phyloP scores from a whole-genome alignment of 768 basidiomycete genomes.

The Psilocybe tampanensis region DNA sequence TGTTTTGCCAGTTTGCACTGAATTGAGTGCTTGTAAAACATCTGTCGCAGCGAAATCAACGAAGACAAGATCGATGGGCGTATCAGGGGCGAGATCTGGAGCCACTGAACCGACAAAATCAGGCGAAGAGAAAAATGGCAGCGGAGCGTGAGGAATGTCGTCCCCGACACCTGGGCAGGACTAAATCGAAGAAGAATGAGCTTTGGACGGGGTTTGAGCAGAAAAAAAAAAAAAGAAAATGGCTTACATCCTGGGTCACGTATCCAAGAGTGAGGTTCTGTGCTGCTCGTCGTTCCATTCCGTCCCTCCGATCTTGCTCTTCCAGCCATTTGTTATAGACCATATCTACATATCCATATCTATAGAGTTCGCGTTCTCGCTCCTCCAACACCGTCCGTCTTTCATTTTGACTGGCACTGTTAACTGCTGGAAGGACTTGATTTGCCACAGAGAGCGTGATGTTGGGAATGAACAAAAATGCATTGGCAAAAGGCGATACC shows the following conservation, averaged over 20 bases:
- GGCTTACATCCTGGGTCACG: slow-evolving; percentile 67
- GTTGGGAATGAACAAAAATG: slow-evolving; percentile 62
- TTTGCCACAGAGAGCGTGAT: slow-evolving; percentile 53
- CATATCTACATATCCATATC: slow-evolving; percentile 50
- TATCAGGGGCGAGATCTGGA: slow-evolving; percentile 49
- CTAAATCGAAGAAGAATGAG: slow-evolving; percentile 28
- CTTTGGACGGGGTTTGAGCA: not conserved
- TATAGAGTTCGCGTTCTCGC: slow-evolving; percentile 43
- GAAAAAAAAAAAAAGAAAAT: not conserved
- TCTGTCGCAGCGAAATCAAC: slow-evolving; percentile 64
- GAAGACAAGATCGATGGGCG: slow-evolving; percentile 77
- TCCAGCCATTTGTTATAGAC: slow-evolving; percentile 59
- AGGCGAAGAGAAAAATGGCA: slow-evolving; percentile 56
- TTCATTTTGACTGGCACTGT: slow-evolving; percentile 44
- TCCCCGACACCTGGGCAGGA: slow-evolving; percentile 77
- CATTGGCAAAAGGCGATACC: slow-evolving; percentile 66
- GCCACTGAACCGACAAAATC: slow-evolving; percentile 60
- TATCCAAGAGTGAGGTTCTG: slow-evolving; percentile 71
- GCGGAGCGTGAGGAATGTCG: slow-evolving; percentile 64
- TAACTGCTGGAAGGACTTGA: slow-evolving; percentile 54
- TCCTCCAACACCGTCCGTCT: slow-evolving; percentile 34
- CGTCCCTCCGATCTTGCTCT: slow-evolving; percentile 50
- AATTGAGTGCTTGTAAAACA: slow-evolving; percentile 57
- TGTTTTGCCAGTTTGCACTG: slow-evolving; percentile 46
- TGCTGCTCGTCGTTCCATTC: slow-evolving; percentile 41